These are phyloP conservation scores for Geranomyces variabilis DNA, from an alignment of 192 early-diverging fungal species.

Conservation along the genomic window DNA sequence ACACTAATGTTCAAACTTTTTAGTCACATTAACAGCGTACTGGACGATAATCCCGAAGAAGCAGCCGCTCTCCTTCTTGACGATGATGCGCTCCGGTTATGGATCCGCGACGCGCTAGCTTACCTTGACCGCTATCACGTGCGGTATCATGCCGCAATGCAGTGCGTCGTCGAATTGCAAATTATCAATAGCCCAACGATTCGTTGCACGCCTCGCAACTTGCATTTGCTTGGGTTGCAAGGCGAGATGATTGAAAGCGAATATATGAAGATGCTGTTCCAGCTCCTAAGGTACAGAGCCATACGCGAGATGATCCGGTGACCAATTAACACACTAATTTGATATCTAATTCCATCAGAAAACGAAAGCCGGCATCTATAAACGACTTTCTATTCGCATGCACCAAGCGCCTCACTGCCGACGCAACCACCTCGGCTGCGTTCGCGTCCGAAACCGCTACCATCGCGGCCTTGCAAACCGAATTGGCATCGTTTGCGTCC, in stretches of 20 bases:
- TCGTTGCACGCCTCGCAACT: slow-evolving; percentile 58
- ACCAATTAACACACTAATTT: too few relatives aligned
- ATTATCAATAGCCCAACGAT: slow-evolving; percentile 46
- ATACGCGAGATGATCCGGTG: too few relatives aligned
- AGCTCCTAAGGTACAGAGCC: not conserved
- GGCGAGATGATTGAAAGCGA: slow-evolving; percentile 40
- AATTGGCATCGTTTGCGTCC: slow-evolving; percentile 18
- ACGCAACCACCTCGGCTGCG: not conserved
- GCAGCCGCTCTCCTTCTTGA: slow-evolving; percentile 58
- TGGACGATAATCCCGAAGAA: slow-evolving; percentile 42
- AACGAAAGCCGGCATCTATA: slow-evolving; percentile 4
- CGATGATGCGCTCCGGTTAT: slow-evolving; percentile 58
- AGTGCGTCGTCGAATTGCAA: slow-evolving; percentile 64
- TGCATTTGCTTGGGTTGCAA: slow-evolving; percentile 69
- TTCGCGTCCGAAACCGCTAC: not conserved
- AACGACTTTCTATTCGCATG: not conserved
- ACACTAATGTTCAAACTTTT: too few relatives aligned
- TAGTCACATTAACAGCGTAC: slow-evolving; percentile 42
- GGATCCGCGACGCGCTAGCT: slow-evolving; percentile 54
- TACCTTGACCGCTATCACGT: slow-evolving; percentile 60
- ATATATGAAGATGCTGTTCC: slow-evolving; percentile 31
- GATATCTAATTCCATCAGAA: slow-evolving; percentile 14
- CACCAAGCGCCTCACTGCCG: not conserved
- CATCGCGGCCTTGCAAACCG: slow-evolving; percentile 1
- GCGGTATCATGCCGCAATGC: slow-evolving; percentile 63